Evolutionary conservation across 257 asterid species (phyloP).

Genomic region (Solanum bulbocastanum): DNA sequence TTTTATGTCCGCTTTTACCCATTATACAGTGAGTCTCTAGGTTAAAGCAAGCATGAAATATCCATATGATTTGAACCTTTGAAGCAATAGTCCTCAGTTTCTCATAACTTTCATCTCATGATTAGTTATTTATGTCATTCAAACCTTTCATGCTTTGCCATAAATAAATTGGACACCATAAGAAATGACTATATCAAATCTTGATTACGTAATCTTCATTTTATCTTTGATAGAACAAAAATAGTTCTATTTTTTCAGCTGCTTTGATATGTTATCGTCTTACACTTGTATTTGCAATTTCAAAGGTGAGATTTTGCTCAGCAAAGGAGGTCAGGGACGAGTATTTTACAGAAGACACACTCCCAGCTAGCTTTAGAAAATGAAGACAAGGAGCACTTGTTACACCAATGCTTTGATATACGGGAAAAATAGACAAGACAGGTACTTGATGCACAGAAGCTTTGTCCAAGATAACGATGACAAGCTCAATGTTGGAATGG

Average conservation of each 20-base stretch:
- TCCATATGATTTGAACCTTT: neutral
- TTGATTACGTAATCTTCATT: neutral
- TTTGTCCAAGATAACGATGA: neutral
- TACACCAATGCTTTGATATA: neutral
- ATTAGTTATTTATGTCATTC: neutral
- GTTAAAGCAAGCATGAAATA: neutral
- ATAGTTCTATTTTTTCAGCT: neutral
- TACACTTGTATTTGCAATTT: neutral
- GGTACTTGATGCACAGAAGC: neutral
- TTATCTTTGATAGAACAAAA: neutral
- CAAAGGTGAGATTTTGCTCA: conserved; percentile 75
- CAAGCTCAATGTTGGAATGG: neutral
- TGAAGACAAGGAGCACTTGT: conserved; percentile 5
- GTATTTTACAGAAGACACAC: conserved; percentile 46
- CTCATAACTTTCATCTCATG: neutral
- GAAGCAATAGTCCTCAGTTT: neutral
- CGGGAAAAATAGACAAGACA: neutral
- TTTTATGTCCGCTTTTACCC: neutral
- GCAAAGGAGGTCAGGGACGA: conserved; percentile 41
- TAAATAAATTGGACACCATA: neutral
- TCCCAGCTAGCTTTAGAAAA: conserved; percentile 45
- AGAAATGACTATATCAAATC: neutral
- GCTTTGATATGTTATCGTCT: neutral
- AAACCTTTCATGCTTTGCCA: neutral
- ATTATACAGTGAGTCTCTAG: neutral